These are phyloP conservation scores for Carex cristatella DNA, from an alignment of 176 grass and related monocot genomes.

Conservation along the genomic window DNA sequence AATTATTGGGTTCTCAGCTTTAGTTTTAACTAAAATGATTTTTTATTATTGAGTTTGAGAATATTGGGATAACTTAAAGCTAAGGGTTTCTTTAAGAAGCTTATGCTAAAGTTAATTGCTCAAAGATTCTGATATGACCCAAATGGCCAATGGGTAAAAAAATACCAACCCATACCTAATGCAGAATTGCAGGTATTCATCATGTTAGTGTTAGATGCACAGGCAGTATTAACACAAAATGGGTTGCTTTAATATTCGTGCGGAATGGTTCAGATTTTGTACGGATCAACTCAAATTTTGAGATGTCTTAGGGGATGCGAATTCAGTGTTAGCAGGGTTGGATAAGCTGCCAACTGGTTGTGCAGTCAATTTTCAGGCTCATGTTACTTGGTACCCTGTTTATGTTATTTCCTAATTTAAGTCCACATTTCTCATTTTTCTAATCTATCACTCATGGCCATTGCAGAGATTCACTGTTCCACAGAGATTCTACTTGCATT, in stretches of 20 bases:
- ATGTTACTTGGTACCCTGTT: conserved; percentile 1
- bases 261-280: too few species aligned
- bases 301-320: too few species aligned
- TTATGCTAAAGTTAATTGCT: not conserved
- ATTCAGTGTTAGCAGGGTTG: not conserved
- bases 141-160: not conserved
- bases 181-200: not conserved
- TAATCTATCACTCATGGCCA: conserved; percentile 13
- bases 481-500: conserved; percentile 93
- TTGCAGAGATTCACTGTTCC: conserved; percentile 87
- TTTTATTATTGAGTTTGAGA: not conserved
- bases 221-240: too few species aligned
- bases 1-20: too few species aligned
- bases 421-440: not conserved
- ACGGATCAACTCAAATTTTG: too few species aligned
- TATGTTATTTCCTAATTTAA: not conserved
- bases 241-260: too few species aligned
- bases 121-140: not conserved
- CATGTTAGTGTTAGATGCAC: not conserved
- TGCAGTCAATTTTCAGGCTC: not conserved
- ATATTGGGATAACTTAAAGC: not conserved
- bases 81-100: not conserved
- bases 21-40: too few species aligned
- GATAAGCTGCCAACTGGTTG: not conserved
- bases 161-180: not conserved